Percentiles rank a stretch among this genome's conserved stretches.
Evolutionary conservation across 2,329 filamentous ascomycete genomes (phyloP).

Genomic region (Epichloe hybrida): DNA sequence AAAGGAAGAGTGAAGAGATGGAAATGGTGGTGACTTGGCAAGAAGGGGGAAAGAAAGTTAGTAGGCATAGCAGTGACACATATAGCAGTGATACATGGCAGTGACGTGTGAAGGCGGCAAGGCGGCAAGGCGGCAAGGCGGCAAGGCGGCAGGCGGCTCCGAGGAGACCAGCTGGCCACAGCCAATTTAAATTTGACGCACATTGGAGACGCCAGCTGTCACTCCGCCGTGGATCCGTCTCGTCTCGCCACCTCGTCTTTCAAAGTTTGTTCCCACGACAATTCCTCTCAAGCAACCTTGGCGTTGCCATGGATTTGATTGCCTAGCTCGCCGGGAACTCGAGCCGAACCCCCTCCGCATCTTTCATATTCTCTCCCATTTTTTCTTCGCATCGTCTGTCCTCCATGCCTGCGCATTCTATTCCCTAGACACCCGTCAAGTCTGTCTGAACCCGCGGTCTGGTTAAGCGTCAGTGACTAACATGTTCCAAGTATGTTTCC

Average conservation of each 20-base stretch:
- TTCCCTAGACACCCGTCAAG: background rate
- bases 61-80: background rate
- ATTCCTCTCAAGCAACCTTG: too few relatives aligned
- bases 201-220: background rate
- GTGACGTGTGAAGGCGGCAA: background rate
- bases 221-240: background rate
- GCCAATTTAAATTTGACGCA: too few relatives aligned
- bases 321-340: too few relatives aligned
- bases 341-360: too few relatives aligned
- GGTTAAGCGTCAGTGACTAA: constrained; percentile 4
- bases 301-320: too few relatives aligned
- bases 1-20: background rate
- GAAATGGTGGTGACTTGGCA: background rate
- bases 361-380: background rate
- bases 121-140: too few relatives aligned
- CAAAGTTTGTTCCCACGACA: too few relatives aligned
- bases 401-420: constrained; percentile 2
- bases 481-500: constrained; percentile 20
- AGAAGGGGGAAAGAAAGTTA: background rate
- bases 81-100: too few relatives aligned
- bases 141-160: too few relatives aligned
- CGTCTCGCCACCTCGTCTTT: background rate
- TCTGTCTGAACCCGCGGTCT: background rate
- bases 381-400: background rate
- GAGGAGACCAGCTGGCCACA: too few relatives aligned